phyloP scores from a whole-genome alignment of 1,284 basidiomycete species.

The Meripilus lineatus region DNA sequence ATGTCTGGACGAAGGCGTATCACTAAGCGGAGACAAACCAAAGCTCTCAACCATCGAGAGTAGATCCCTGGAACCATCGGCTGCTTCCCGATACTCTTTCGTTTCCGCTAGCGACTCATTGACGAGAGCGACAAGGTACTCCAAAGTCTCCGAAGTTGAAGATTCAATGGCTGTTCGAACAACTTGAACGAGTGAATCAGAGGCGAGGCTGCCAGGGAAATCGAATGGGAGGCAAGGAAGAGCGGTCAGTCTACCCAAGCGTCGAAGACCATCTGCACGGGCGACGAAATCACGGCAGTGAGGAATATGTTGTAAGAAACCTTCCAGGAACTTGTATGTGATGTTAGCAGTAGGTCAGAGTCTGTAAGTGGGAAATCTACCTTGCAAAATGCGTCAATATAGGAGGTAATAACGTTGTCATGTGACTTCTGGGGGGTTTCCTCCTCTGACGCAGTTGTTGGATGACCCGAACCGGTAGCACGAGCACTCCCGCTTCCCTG shows the following conservation, averaged over 20 bases:
- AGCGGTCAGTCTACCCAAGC: constrained; percentile 73
- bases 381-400: constrained; percentile 71
- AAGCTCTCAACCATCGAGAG: constrained; percentile 52
- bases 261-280: constrained; percentile 70
- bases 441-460: constrained; percentile 25
- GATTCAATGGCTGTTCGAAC: constrained; percentile 88
- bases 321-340: constrained; percentile 75
- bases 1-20: constrained; percentile 1
- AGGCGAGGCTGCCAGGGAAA: constrained; percentile 79
- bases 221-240: constrained; percentile 89
- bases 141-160: constrained; percentile 72
- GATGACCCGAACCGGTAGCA: no score
- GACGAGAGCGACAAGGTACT: constrained; percentile 70
- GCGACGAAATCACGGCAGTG: constrained; percentile 91
- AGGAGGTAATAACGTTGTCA: constrained; percentile 71
- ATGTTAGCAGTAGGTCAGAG: no score
- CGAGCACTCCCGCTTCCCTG: constrained; percentile 6
- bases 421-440: constrained; percentile 45
- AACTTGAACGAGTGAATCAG: constrained; percentile 83
- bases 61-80: constrained; percentile 52
- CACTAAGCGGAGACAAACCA: constrained; percentile 10
- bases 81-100: constrained; percentile 63
- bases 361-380: constrained; percentile 46
- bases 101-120: constrained; percentile 69
- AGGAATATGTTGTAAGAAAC: constrained; percentile 86